Conservation (phyloP, 495 filamentous ascomycete genomes). For the Aspergillus coremiiformis region DNA sequence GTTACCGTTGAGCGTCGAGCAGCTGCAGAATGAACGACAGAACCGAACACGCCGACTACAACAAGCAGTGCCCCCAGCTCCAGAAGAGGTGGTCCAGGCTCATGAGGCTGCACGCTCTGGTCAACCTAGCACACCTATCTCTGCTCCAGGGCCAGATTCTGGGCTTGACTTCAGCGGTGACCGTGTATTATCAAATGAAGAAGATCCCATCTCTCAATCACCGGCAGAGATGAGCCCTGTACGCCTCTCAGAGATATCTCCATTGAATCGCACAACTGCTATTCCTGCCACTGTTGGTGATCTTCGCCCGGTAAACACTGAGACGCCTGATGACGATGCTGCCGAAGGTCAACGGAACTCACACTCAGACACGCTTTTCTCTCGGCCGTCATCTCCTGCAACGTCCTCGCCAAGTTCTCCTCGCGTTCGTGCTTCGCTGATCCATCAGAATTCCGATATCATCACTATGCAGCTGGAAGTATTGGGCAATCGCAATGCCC, state of each 20-base stretch:
- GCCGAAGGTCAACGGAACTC: conserved; percentile 23
- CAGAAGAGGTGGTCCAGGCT: background rate
- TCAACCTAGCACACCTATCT: conserved; percentile 7
- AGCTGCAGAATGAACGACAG: conserved; percentile 28
- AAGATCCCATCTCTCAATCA: conserved; percentile 33
- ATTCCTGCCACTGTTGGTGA: conserved; percentile 11
- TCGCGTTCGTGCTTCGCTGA: conserved; percentile 38
- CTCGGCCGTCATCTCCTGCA: conserved; percentile 34
- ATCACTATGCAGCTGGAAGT: conserved; percentile 45
- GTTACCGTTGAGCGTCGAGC: conserved; percentile 24
- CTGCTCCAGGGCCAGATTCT: conserved; percentile 5
- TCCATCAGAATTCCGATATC: conserved; percentile 41
- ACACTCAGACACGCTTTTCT: conserved; percentile 38
- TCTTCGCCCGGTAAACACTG: conserved; percentile 11
- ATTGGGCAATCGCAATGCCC: conserved; percentile 26
- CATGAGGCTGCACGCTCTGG: background rate
- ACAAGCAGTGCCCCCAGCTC: conserved; percentile 1
- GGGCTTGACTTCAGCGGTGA: conserved; percentile 16
- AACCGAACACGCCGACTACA: conserved; percentile 5
- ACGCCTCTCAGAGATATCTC: conserved; percentile 25
- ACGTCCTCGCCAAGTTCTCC: conserved; percentile 42
- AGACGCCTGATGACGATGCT: conserved; percentile 7
- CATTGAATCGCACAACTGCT: conserved; percentile 21
- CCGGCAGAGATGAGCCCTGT: conserved; percentile 32
- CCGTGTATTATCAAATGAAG: conserved; percentile 29